Conservation (phyloP, 2,329 filamentous ascomycete genomes). For the Talaromyces sp. region DNA sequence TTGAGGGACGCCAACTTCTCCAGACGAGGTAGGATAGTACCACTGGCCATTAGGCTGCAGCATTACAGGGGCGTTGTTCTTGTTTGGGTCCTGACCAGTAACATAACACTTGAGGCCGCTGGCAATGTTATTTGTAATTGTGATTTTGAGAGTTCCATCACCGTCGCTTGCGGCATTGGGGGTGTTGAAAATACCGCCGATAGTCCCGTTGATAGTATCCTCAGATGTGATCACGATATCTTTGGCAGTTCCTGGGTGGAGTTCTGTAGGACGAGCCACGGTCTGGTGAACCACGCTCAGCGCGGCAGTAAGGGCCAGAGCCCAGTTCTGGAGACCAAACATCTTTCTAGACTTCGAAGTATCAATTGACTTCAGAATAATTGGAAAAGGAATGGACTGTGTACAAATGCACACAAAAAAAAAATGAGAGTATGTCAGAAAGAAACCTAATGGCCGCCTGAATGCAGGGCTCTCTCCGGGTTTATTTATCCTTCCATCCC, state of each 20-base stretch:
- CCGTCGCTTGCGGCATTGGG: not conserved
- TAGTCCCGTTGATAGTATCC: slow-evolving; percentile 6
- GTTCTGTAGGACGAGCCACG: slow-evolving; percentile 4
- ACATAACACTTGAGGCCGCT: slow-evolving; percentile 30
- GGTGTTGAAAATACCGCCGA: not conserved
- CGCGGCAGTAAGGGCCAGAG: not conserved
- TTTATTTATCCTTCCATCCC: not conserved
- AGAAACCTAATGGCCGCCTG: not conserved
- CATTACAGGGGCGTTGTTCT: slow-evolving; percentile 35
- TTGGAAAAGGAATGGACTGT: not conserved
- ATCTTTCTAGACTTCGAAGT: not conserved
- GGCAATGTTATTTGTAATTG: slow-evolving; percentile 42
- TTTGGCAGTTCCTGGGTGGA: slow-evolving; percentile 5
- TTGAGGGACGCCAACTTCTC: slow-evolving; percentile 27
- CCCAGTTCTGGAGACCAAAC: slow-evolving; percentile 4
- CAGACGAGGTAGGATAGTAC: slow-evolving; percentile 38
- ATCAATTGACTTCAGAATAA: not conserved
- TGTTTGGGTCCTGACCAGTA: slow-evolving; percentile 37
- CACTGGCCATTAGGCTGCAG: slow-evolving; percentile 36
- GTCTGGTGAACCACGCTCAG: not conserved
- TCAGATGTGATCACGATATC: slow-evolving; percentile 3
- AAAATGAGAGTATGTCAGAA: not conserved
- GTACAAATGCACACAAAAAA: not conserved
- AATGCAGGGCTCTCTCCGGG: not conserved
- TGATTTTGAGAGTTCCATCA: slow-evolving; percentile 1